These are phyloP conservation scores for Teratosphaeria zuluensis DNA, from an alignment of 2,329 filamentous ascomycete genomes.

Conservation along the genomic window DNA sequence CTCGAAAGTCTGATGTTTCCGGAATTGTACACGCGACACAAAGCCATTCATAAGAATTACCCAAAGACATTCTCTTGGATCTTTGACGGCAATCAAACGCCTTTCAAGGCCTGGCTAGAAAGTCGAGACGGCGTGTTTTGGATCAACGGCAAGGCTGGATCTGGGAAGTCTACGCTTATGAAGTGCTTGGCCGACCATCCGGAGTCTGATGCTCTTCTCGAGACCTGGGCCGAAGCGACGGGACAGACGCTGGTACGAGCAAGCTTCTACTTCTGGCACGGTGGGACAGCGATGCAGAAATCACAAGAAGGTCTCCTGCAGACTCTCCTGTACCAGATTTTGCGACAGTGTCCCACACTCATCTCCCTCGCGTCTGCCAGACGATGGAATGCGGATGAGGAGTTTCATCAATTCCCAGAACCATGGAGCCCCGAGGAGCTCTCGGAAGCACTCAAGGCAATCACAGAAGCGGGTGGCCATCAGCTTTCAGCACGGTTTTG, in stretches of 20 bases:
- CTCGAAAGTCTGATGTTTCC: not conserved
- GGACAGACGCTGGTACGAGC: not conserved
- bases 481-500: slow-evolving; percentile 4
- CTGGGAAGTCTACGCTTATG: slow-evolving; percentile 11
- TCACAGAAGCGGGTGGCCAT: not conserved
- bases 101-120: slow-evolving; percentile 1
- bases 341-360: slow-evolving; percentile 4
- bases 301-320: slow-evolving; percentile 7
- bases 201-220: not conserved
- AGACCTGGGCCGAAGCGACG: slow-evolving; percentile 1
- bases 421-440: slow-evolving; percentile 1
- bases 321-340: slow-evolving; percentile 8
- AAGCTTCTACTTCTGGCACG: slow-evolving; percentile 9
- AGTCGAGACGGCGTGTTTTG: slow-evolving; percentile 6
- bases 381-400: not conserved
- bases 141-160: slow-evolving; percentile 13
- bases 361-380: not conserved
- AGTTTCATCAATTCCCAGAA: not conserved
- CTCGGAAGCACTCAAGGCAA: not conserved
- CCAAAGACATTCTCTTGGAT: not conserved
- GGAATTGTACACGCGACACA: not conserved
- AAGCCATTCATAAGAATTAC: not conserved
- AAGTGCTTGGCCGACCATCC: slow-evolving; percentile 2
- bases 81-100: not conserved
- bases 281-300: slow-evolving; percentile 6